A percentile compares a stretch with the other conserved stretches of the same genome.
These are phyloP conservation scores for Kappamyces sp. DNA, from an alignment of 192 early-diverging fungal genomes.

Conservation along the genomic window DNA sequence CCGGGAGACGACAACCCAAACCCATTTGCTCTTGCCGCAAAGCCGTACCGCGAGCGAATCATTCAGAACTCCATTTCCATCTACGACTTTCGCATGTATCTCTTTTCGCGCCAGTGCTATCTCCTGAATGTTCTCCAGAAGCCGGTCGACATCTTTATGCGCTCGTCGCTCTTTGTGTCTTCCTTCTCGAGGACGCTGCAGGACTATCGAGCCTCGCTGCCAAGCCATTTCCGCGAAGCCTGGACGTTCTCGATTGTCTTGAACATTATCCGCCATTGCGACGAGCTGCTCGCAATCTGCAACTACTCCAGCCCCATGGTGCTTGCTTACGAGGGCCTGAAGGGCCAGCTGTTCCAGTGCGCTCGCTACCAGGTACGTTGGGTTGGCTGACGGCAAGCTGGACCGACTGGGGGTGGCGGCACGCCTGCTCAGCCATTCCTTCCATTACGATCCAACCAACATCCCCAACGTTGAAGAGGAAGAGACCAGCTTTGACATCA, in stretches of 20 bases:
- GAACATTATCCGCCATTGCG: slow-evolving; percentile 72
- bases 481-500: slow-evolving; percentile 13
- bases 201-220: slow-evolving; percentile 60
- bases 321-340: slow-evolving; percentile 61
- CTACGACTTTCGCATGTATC: slow-evolving; percentile 94
- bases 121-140: slow-evolving; percentile 65
- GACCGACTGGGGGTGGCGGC: slow-evolving; percentile 65
- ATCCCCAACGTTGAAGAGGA: slow-evolving; percentile 25
- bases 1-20: slow-evolving; percentile 83
- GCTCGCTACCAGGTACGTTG: slow-evolving; percentile 67
- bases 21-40: slow-evolving; percentile 67
- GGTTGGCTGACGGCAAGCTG: slow-evolving; percentile 38
- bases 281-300: slow-evolving; percentile 56
- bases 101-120: slow-evolving; percentile 86
- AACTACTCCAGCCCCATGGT: slow-evolving; percentile 35
- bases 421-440: slow-evolving; percentile 35
- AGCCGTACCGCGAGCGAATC: slow-evolving; percentile 83
- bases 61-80: slow-evolving; percentile 84
- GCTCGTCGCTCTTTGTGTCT: slow-evolving; percentile 70
- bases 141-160: slow-evolving; percentile 59
- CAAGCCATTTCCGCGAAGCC: slow-evolving; percentile 60
- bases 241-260: slow-evolving; percentile 80
- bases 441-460: slow-evolving; percentile 49
- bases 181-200: slow-evolving; percentile 63
- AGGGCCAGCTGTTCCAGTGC: slow-evolving; percentile 66